A percentile compares a stretch with the other conserved stretches of the same genome.
These are phyloP conservation scores for Brassica carinata DNA, from an alignment of 345 rosid genomes.

Conservation along the genomic window DNA sequence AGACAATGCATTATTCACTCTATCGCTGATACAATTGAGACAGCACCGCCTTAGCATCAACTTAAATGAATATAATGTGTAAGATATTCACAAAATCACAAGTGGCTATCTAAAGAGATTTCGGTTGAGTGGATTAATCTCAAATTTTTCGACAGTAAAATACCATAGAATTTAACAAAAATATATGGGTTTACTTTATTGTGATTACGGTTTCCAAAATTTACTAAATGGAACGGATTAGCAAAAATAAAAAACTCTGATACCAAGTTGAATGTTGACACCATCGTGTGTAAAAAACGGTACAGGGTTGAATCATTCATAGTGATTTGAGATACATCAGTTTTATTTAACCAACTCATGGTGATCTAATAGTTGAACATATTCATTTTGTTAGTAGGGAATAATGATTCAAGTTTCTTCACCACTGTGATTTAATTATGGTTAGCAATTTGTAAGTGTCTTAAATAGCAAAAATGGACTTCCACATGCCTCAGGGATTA, in stretches of 20 bases:
- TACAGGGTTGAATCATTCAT: neutral
- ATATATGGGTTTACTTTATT: neutral
- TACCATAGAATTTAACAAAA: neutral
- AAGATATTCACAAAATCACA: constrained; percentile 47
- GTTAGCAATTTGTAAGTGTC: neutral
- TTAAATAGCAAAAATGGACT: neutral
- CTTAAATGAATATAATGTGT: neutral
- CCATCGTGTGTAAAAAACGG: neutral
- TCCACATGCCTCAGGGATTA: neutral
- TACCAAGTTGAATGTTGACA: neutral
- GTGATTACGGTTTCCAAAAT: neutral
- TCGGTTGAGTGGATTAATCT: constrained; percentile 29
- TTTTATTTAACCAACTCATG: neutral
- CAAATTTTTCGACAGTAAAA: constrained; percentile 8
- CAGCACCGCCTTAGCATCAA: constrained; percentile 17
- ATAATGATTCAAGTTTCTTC: neutral
- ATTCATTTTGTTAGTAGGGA: neutral
- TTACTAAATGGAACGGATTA: neutral
- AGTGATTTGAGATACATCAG: neutral
- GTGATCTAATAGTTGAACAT: neutral
- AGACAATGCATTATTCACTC: constrained; percentile 27
- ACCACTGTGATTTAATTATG: neutral
- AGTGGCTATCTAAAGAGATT: constrained; percentile 44
- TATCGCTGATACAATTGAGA: constrained; percentile 27
- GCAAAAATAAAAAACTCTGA: neutral